phyloP scores from a whole-genome alignment of 768 basidiomycete genomes.

The Albatrellus ellisii region DNA sequence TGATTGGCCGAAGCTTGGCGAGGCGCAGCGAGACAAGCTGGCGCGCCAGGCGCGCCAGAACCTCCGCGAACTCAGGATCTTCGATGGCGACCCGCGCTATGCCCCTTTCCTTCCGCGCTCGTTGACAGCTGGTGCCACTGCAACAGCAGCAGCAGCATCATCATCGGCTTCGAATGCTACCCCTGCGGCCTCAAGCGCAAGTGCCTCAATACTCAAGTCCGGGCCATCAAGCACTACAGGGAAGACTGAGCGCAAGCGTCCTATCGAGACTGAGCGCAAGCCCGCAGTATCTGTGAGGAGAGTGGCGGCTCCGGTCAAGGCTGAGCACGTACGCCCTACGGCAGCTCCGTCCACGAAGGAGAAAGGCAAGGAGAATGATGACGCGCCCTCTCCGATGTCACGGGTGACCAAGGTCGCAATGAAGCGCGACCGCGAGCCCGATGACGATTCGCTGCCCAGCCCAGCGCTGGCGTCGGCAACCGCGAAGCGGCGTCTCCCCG shows the following conservation, averaged over 20 bases:
- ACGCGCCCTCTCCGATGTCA: not conserved
- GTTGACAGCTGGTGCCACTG: not conserved
- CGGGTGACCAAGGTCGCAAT: conserved; percentile 3
- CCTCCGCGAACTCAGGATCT: conserved; percentile 38
- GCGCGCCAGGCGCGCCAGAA: conserved; percentile 37
- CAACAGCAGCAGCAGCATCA: not conserved
- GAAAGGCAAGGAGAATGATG: conserved; percentile 4
- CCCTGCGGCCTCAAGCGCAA: not conserved
- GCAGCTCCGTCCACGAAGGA: not conserved
- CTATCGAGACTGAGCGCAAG: conserved; percentile 8
- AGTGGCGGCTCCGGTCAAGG: conserved; percentile 5
- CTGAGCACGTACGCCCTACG: conserved; percentile 1
- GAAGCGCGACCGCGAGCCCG: conserved; percentile 14
- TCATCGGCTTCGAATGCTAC: not conserved
- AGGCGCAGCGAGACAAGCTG: conserved; percentile 34
- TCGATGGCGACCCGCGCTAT: conserved; percentile 53
- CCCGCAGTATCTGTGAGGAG: conserved; percentile 1
- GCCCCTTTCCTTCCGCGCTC: conserved; percentile 25
- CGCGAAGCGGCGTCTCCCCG: conserved; percentile 23
- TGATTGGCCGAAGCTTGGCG: conserved; percentile 40
- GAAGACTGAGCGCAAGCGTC: conserved; percentile 3
- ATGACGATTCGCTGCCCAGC: conserved; percentile 12
- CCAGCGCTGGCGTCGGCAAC: conserved; percentile 9
- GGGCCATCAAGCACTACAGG: not conserved
- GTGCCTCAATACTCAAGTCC: not conserved